Conservation (phyloP, 2,329 filamentous ascomycete genomes). For the Paecilomyces niveus region DNA sequence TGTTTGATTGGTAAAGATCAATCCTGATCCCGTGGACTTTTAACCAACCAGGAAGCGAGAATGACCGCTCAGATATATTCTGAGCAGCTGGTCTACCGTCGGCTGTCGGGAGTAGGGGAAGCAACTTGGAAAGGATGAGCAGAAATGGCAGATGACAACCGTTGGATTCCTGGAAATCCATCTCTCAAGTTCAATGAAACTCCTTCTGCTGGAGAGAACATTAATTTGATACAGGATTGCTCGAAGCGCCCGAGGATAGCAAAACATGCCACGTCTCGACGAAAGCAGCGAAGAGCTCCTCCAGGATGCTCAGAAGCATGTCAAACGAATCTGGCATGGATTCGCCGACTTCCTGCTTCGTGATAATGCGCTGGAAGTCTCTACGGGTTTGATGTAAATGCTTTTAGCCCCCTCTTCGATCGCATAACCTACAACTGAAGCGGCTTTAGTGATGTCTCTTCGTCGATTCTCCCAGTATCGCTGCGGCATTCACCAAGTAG, state of each 20-base stretch:
- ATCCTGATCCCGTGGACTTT: background rate
- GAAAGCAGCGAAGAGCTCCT: slow-evolving; percentile 24
- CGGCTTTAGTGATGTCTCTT: slow-evolving; percentile 10
- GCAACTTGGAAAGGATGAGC: background rate
- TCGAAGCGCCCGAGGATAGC: background rate
- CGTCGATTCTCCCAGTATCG: slow-evolving; percentile 44
- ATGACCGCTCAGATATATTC: background rate
- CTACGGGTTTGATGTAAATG: slow-evolving; percentile 63
- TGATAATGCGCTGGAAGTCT: slow-evolving; percentile 69
- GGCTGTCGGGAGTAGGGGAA: background rate
- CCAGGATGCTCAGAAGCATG: slow-evolving; percentile 35
- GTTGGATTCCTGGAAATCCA: background rate
- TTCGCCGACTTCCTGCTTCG: slow-evolving; percentile 68
- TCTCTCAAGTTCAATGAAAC: background rate
- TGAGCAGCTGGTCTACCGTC: background rate
- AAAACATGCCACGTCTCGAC: slow-evolving; percentile 21
- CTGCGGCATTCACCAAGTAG: slow-evolving; percentile 64
- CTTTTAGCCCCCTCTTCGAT: background rate
- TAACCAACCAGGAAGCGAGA: background rate
- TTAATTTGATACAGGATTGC: background rate
- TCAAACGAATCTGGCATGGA: slow-evolving; percentile 51
- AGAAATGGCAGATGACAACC: background rate
- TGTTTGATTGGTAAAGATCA: background rate
- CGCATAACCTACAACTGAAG: background rate
- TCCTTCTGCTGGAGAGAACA: background rate